Base-by-base conservation (phyloP, 129 eudicot species). In the Tagetes erecta region DNA sequence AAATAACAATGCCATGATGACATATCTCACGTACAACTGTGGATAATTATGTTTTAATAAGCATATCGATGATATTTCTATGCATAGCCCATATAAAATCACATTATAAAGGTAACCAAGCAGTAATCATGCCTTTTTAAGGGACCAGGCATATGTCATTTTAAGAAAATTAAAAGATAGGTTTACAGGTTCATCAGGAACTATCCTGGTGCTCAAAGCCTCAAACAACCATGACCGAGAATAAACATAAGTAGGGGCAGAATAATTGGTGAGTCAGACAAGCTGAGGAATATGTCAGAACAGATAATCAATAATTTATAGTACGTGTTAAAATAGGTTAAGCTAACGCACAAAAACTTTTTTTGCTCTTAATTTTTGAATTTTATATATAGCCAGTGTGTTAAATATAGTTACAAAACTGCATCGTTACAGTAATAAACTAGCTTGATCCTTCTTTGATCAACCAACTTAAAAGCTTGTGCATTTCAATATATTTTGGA, bases 141-240 rank as follows among this genome's bases (percentile, higher is more conserved):
- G 50, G 44, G 37, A 50, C 14, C 74, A 13, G 0, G 39, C 10
- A 64, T 37, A 64, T 64, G 50, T 49, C 47, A 8, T 8, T 2
- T 4, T 66, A 47, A 42, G 3, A 8, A 40, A 66, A 20, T n/a
- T 8, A 66, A 31, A 66, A 40, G 51, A 66, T 40, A 39, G 67
- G 3, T 37, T 30, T 14, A 71, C 64, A 53, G 40, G 27, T 20
- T 20, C 27, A 20, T 20, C 27, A 39, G 67, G 76, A 71, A 57
- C 76, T 31, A 39, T 56, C 27, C 76, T 55, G 52, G 27, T 71
- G 71, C 53, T 8, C 71, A 27, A 57, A 53, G 53, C 53, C 53
- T 8, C 71, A 27, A 57, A 53, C 20, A 40, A 71, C 50, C 76
- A 40, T 3, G 38, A 55, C 39, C 38, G 66, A 53, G 49, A 70